A percentile compares a stretch with the other conserved stretches of the same genome.
These are phyloP conservation scores for Achlya hypogyna DNA, from an alignment of 352 stramenopile species.

Conservation along the genomic window DNA sequence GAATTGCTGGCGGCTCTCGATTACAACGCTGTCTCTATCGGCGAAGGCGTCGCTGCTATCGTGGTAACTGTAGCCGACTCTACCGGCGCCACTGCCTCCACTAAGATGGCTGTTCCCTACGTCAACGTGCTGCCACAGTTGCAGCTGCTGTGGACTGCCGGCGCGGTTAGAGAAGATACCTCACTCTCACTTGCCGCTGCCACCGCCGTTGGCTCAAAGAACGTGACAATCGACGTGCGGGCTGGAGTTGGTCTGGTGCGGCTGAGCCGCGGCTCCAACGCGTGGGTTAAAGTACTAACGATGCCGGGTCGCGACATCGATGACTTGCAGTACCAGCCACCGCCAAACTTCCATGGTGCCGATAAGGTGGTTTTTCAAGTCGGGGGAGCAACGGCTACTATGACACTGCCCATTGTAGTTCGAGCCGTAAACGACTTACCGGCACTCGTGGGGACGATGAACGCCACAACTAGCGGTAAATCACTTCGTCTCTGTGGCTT, in stretches of 20 bases:
- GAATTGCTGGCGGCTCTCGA: neutral
- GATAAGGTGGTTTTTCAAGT: neutral
- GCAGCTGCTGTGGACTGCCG: too few species aligned
- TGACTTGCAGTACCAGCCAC: constrained; percentile 4
- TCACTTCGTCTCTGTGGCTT: neutral
- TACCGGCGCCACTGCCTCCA: too few species aligned
- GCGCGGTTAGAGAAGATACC: neutral
- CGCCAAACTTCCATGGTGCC: neutral
- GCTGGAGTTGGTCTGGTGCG: neutral
- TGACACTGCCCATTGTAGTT: neutral
- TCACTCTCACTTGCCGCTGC: neutral
- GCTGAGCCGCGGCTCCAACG: neutral
- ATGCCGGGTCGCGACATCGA: too few species aligned
- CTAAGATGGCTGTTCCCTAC: too few species aligned
- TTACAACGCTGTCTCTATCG: neutral
- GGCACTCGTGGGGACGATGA: neutral
- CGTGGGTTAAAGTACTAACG: too few species aligned
- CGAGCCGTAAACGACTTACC: neutral
- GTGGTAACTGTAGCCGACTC: neutral
- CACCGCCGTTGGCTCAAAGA: neutral
- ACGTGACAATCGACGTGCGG: neutral
- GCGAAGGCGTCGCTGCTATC: neutral
- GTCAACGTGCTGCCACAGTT: too few species aligned
- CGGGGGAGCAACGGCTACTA: neutral
- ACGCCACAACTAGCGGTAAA: neutral